phyloP scores from a whole-genome alignment of 306 rosid species.

The Aeschynomene evenia region DNA sequence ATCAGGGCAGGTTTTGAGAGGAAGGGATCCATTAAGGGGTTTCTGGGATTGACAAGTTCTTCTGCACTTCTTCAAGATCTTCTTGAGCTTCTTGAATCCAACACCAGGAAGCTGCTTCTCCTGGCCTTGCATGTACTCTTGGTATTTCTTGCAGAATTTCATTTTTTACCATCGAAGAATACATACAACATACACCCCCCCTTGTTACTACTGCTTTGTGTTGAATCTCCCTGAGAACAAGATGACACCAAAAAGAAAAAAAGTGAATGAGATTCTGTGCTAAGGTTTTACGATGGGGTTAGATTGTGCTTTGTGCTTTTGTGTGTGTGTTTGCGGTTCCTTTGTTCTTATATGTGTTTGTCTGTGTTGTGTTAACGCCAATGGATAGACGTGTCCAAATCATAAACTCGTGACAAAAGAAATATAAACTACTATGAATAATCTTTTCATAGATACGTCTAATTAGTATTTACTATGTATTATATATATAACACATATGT shows the following conservation, averaged over 20 bases:
- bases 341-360: no score
- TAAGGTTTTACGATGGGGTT: neutral
- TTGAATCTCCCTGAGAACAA: no score
- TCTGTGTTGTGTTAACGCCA: neutral
- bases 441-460: no score
- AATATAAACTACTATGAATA: no score
- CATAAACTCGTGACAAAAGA: no score
- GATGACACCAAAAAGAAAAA: no score
- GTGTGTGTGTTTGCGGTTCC: neutral
- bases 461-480: no score
- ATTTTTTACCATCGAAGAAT: constrained; percentile 21
- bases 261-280: no score
- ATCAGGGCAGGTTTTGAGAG: constrained; percentile 52
- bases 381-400: neutral
- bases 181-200: no score
- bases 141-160: constrained; percentile 96
- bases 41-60: constrained; percentile 42
- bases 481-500: no score
- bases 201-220: no score
- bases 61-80: constrained; percentile 75
- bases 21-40: constrained; percentile 22
- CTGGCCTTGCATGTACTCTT: constrained; percentile 78
- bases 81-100: constrained; percentile 89
- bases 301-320: neutral
- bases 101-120: constrained; percentile 70